These are phyloP conservation scores for Fusarium sp. DNA, from an alignment of 2,329 filamentous ascomycete species.

Conservation along the genomic window DNA sequence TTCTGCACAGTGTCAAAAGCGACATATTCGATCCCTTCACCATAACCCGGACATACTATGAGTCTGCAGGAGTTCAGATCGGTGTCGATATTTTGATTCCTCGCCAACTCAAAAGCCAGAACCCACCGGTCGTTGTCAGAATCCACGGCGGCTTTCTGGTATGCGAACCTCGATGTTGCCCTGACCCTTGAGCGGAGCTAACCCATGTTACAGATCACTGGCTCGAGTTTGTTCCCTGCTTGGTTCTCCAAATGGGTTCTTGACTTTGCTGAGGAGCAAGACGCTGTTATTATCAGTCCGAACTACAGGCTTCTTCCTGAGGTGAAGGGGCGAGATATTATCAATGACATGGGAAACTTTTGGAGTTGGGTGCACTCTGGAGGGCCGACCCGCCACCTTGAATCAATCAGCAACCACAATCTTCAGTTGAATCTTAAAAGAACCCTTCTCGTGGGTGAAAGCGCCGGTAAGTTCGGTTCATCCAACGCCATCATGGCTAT, in stretches of 20 bases:
- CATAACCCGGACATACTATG: not conserved
- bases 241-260: not conserved
- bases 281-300: not conserved
- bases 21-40: not conserved
- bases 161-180: fast-evolving
- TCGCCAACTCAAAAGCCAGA: not conserved
- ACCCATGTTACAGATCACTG: too few species aligned
- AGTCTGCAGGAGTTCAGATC: not conserved
- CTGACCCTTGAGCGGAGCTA: too few species aligned
- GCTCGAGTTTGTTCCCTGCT: not conserved
- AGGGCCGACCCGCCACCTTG: not conserved
- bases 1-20: not conserved
- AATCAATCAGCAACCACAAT: fast-evolving
- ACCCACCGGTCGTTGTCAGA: not conserved
- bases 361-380: not conserved
- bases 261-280: not conserved
- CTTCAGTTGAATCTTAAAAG: fast-evolving
- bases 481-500: fast-evolving
- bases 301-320: not conserved
- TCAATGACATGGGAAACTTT: not conserved
- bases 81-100: not conserved
- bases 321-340: not conserved
- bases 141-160: not conserved
- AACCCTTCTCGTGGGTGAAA: not conserved
- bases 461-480: not conserved